Conservation (phyloP, 2,329 filamentous ascomycete species). For the Plectosphaerella sp. region DNA sequence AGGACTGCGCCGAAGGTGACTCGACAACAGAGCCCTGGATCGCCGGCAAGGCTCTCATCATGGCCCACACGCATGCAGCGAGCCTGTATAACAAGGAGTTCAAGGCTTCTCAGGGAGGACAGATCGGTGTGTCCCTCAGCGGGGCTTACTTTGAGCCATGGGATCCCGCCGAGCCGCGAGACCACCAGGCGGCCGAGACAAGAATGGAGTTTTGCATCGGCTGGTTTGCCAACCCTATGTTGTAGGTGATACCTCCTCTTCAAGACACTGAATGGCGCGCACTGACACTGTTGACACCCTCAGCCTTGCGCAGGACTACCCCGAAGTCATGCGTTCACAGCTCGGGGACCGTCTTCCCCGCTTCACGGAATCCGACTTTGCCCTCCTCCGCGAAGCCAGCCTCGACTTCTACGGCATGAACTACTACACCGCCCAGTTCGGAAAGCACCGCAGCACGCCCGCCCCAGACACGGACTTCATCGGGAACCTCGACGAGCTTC, state of each 20-base stretch:
- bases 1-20: slow-evolving; percentile 15
- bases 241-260: no score
- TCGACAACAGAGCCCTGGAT: slow-evolving; percentile 32
- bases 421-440: slow-evolving; percentile 33
- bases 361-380: slow-evolving; percentile 21
- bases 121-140: slow-evolving; percentile 29
- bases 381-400: slow-evolving; percentile 14
- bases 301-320: slow-evolving; percentile 12
- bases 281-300: not conserved
- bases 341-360: slow-evolving; percentile 24
- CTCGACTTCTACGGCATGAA: slow-evolving; percentile 35
- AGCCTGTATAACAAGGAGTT: slow-evolving; percentile 27
- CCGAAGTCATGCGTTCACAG: slow-evolving; percentile 17
- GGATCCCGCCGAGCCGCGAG: slow-evolving; percentile 17
- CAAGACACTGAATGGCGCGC: not conserved
- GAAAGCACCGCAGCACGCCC: slow-evolving; percentile 17
- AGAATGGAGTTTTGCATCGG: slow-evolving; percentile 32
- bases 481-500: slow-evolving; percentile 16
- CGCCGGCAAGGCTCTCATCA: slow-evolving; percentile 29
- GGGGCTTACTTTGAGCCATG: slow-evolving; percentile 31
- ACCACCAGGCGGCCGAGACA: slow-evolving; percentile 25
- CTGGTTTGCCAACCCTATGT: slow-evolving; percentile 34
- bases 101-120: slow-evolving; percentile 18
- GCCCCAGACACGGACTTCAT: slow-evolving; percentile 19
- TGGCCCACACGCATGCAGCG: slow-evolving; percentile 28